A percentile compares a stretch with the other conserved stretches of the same genome.
Conservation (phyloP, 2,329 filamentous ascomycete species). For the Arthrobotrys musiformis region DNA sequence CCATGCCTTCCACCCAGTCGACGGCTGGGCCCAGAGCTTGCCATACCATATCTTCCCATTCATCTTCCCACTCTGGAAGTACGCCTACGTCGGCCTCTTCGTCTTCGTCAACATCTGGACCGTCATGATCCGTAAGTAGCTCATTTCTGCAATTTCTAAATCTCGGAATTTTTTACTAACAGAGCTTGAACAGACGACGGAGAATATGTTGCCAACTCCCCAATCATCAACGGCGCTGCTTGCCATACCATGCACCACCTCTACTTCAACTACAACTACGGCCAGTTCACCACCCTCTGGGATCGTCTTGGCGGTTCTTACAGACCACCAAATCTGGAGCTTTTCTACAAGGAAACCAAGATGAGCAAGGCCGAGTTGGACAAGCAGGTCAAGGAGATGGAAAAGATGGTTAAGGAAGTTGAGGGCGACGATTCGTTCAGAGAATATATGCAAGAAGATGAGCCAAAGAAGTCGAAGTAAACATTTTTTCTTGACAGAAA, state of each 20-base stretch:
- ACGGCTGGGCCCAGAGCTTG: constrained; percentile 86
- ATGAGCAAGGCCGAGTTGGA: constrained; percentile 84
- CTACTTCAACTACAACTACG: constrained; percentile 91
- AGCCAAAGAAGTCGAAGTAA: constrained; percentile 44
- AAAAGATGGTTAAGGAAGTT: constrained; percentile 78
- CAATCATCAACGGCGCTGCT: constrained; percentile 92
- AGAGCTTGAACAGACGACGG: constrained; percentile 75
- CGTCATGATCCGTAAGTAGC: constrained; percentile 76
- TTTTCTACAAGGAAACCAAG: constrained; percentile 86
- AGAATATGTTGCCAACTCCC: constrained; percentile 89
- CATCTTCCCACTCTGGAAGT: constrained; percentile 90
- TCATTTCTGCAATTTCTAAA: not conserved
- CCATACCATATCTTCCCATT: constrained; percentile 96
- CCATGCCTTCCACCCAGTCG: constrained; percentile 93
- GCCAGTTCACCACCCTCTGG: constrained; percentile 92
- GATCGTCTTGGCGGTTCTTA: constrained; percentile 89
- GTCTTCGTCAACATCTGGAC: constrained; percentile 97
- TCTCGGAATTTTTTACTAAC: constrained; percentile 12
- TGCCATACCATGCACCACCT: constrained; percentile 94
- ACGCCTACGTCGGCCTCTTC: constrained; percentile 86
- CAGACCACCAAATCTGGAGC: constrained; percentile 82
- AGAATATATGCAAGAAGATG: constrained; percentile 52
- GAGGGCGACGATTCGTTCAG: constrained; percentile 63
- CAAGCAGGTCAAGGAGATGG: constrained; percentile 79
- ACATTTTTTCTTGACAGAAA: not conserved